A percentile compares a stretch with the other conserved stretches of the same genome.
Conservation (phyloP, 176 grass and related monocot genomes). For the Juncus effusus region DNA sequence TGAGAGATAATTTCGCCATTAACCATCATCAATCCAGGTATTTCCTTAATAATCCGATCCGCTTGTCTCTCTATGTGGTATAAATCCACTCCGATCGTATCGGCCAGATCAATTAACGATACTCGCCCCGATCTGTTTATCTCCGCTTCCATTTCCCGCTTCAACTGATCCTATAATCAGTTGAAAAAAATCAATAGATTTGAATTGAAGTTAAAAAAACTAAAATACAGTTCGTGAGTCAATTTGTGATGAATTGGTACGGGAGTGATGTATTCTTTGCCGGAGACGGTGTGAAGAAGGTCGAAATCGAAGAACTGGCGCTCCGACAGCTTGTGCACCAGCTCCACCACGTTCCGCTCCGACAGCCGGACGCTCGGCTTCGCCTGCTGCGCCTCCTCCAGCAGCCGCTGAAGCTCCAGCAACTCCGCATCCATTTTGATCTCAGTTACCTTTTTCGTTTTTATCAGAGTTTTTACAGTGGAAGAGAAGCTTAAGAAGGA, state of each 20-base stretch:
- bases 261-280: constrained; percentile 96
- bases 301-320: constrained; percentile 77
- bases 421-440: constrained; percentile 78
- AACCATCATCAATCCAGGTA: constrained; percentile 63
- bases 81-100: constrained; percentile 81
- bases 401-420: constrained; percentile 81
- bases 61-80: constrained; percentile 91
- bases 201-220: neutral
- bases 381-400: constrained; percentile 91
- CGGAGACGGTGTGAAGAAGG: constrained; percentile 77
- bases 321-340: constrained; percentile 80
- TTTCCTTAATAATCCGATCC: constrained; percentile 55
- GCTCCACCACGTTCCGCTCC: constrained; percentile 88
- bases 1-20: constrained; percentile 87
- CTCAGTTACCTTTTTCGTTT: neutral
- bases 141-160: constrained; percentile 82
- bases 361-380: constrained; percentile 85
- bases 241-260: constrained; percentile 23
- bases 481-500: neutral
- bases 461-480: neutral
- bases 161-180: constrained; percentile 73
- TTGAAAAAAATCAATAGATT: neutral
- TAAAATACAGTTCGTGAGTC: too few relatives aligned
- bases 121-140: constrained; percentile 72
- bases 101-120: constrained; percentile 79